A percentile compares a stretch with the other conserved stretches of the same genome.
Evolutionary conservation across 495 filamentous ascomycete species (phyloP).

Genomic region (Aspergillus conjunctus): DNA sequence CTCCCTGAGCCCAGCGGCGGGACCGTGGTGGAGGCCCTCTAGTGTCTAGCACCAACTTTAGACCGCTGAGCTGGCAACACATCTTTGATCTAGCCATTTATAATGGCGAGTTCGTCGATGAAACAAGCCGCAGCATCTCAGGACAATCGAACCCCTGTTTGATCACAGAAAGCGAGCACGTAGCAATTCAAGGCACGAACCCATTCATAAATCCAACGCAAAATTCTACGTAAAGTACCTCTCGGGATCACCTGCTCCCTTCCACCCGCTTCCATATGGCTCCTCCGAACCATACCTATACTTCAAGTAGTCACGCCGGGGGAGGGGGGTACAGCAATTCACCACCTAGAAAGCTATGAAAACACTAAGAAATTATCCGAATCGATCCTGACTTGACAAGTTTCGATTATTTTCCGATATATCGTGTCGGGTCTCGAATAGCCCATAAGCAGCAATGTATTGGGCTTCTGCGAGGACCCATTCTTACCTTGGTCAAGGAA

Average conservation of each 20-base stretch:
- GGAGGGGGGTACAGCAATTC: constrained; percentile 2
- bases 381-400: constrained; percentile 15
- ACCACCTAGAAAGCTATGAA: constrained; percentile 8
- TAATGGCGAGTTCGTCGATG: constrained; percentile 10
- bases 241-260: background rate
- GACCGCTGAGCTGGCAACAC: constrained; percentile 23
- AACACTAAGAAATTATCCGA: constrained; percentile 20
- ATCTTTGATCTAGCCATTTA: constrained; percentile 13
- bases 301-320: background rate
- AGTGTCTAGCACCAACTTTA: constrained; percentile 15
- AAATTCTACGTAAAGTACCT: background rate
- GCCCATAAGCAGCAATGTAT: constrained; percentile 18
- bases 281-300: constrained; percentile 6
- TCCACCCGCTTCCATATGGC: background rate
- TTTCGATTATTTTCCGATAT: constrained; percentile 30
- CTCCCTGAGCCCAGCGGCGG: constrained; percentile 5
- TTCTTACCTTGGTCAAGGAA: constrained; percentile 5
- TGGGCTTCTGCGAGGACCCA: constrained; percentile 12
- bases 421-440: constrained; percentile 23
- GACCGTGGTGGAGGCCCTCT: constrained; percentile 16
- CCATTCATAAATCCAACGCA: constrained; percentile 7
- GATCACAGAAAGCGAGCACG: constrained; percentile 19
- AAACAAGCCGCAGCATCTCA: constrained; percentile 14
- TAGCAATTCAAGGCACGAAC: constrained; percentile 28
- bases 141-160: constrained; percentile 19